Evolutionary conservation across 2,329 filamentous ascomycete species (phyloP), one percentile per base, ranked within the genome.

Genomic region (Ascochyta fabae): DNA sequence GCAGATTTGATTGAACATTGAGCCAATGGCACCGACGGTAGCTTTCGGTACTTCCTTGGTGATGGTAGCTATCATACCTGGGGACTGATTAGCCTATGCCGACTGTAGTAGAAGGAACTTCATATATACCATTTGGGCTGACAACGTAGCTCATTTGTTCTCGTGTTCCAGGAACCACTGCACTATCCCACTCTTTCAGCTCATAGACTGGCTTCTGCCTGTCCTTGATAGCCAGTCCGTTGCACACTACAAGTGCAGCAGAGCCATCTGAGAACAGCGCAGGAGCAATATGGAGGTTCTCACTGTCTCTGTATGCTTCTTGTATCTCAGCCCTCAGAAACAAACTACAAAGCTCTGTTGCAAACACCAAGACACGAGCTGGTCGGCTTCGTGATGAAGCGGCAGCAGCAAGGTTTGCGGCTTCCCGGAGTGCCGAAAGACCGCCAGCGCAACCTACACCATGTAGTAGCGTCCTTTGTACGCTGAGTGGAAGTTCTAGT

Each of bases 191-290:
- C 2, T 85, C 86, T 1, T 88, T 76, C 23, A 90, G 72, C 26
- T 87, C 82, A 65, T 88, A 89, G 12, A 81, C 64, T 1, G 75
- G 72, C 23, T 59, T 60, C 46, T 74, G 71, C 1, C 66, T 56
- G 7, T 61, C 58, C 1, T 65, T 56, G 19, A 72, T 77, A 1
- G 83, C 86, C 48, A 89, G 75, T 0, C 81, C 82, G 65, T 91
- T 91, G 66, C 85, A 87, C 31, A 91, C 67, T 1, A 91, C 77
- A 26, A 85, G 73, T 0, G 87, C 85, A 53, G 86, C 87, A n/a
- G 85, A 88, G 60, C 86, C 89, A 70, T 91, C 88, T 19, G 86
- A 89, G 70, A 91, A 91, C 2, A 91, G 74, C 13, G 83, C 84
- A 1, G 85, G 79, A 2, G 87, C 88, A 63, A 91, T 88, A 29